Conservation (phyloP, 495 filamentous ascomycete species). For the Aspergillus leporis region DNA sequence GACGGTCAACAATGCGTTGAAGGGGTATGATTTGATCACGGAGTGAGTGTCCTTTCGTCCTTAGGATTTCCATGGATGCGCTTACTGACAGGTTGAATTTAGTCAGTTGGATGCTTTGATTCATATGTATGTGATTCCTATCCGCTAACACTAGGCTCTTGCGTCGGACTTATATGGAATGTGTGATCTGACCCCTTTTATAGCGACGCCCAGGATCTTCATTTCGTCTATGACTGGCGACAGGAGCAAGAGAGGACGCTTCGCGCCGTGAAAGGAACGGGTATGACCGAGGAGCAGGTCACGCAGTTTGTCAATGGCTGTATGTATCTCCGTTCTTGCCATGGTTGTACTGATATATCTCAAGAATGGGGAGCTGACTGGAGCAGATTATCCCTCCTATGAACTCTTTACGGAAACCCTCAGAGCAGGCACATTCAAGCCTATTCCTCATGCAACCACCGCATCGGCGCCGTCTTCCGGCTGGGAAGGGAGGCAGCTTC, state of each 20-base stretch:
- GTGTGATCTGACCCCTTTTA: background rate
- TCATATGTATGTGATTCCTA: constrained; percentile 63
- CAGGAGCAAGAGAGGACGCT: constrained; percentile 76
- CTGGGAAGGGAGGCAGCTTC: constrained; percentile 60
- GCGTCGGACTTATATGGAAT: background rate
- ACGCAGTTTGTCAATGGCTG: constrained; percentile 67
- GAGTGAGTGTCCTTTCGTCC: constrained; percentile 42
- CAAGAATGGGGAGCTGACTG: background rate
- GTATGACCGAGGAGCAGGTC: constrained; percentile 77
- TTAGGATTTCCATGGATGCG: background rate
- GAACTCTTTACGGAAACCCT: constrained; percentile 73
- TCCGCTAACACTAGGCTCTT: background rate
- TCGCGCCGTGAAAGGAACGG: constrained; percentile 61
- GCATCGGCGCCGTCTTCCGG: constrained; percentile 26
- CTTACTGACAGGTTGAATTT: constrained; percentile 3
- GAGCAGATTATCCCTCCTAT: constrained; percentile 62
- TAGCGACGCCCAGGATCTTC: constrained; percentile 72
- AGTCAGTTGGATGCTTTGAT: constrained; percentile 77
- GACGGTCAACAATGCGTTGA: constrained; percentile 71
- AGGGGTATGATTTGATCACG: constrained; percentile 70
- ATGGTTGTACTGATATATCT: background rate
- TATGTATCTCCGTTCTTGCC: constrained; percentile 35
- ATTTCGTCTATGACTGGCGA: constrained; percentile 87
- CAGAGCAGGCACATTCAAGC: constrained; percentile 61
- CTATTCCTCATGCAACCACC: constrained; percentile 16